phyloP scores from a whole-genome alignment of 164 flowering plant species.

The Liquidambar formosana region DNA sequence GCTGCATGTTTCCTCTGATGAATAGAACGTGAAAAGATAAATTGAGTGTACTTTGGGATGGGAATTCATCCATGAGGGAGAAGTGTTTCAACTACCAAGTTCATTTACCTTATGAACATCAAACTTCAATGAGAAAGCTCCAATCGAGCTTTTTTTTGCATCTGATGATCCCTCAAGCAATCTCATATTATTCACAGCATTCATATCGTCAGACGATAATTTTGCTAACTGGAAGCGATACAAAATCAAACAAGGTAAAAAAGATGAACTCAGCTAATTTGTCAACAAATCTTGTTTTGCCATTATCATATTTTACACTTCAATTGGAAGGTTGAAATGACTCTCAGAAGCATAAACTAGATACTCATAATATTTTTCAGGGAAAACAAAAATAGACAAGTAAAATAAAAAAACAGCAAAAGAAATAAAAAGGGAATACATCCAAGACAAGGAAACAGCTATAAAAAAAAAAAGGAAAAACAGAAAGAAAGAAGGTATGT shows the following conservation, averaged over 20 bases:
- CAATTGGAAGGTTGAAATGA: neutral
- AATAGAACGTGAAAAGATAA: conserved; percentile 7
- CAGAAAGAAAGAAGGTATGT: too few relatives aligned
- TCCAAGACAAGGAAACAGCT: too few relatives aligned
- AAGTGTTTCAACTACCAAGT: neutral
- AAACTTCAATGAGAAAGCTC: conserved; percentile 82
- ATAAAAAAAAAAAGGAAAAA: too few relatives aligned
- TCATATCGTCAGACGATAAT: conserved; percentile 78
- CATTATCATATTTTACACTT: neutral
- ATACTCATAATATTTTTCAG: too few relatives aligned
- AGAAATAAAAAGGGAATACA: too few relatives aligned
- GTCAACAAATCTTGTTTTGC: neutral
- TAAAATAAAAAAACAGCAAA: too few relatives aligned
- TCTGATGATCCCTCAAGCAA: conserved; percentile 63
- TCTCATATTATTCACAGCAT: conserved; percentile 77
- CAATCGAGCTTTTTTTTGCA: conserved; percentile 56
- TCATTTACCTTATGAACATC: conserved; percentile 76
- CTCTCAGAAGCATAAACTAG: neutral
- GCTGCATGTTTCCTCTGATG: conserved; percentile 69
- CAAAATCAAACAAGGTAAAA: neutral
- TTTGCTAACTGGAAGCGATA: conserved; percentile 62
- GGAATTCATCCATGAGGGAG: neutral
- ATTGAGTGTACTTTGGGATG: neutral
- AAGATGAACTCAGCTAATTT: neutral
- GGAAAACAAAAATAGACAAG: too few relatives aligned